Evolutionary conservation across 208 protist species (phyloP).

Genomic region (Leishmania tarentolae): DNA sequence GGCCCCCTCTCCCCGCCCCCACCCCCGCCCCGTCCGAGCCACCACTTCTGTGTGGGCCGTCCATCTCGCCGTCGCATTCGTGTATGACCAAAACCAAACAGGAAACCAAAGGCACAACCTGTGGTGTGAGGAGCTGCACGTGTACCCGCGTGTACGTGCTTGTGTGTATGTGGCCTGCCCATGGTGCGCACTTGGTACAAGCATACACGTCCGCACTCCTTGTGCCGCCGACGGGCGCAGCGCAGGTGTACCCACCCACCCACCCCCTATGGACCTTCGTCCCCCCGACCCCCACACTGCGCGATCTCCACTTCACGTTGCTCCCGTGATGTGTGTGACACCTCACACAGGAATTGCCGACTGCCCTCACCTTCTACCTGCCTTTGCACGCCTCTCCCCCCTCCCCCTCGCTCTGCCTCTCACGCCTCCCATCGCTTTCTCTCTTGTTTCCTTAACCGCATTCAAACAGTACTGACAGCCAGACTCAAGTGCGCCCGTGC

Average conservation of each 20-base stretch:
- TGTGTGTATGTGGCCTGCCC: background rate
- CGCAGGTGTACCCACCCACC: background rate
- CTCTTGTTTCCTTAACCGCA: background rate
- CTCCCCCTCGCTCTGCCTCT: background rate
- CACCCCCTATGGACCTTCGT: background rate
- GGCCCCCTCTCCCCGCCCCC: background rate
- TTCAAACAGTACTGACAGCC: background rate
- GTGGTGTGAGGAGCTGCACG: background rate
- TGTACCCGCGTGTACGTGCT: background rate
- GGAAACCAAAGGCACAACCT: background rate
- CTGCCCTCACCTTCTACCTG: background rate
- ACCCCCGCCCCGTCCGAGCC: background rate
- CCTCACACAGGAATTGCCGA: background rate
- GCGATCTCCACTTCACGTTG: background rate
- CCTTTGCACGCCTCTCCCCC: too few species aligned
- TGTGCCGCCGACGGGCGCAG: background rate
- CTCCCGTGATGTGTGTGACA: background rate
- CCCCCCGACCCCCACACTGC: background rate
- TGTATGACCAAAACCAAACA: background rate
- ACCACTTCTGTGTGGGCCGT: background rate
- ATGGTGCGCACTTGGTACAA: background rate
- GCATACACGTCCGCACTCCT: background rate
- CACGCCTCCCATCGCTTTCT: background rate
- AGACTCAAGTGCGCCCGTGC: constrained; percentile 1
- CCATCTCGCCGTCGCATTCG: background rate